Evolutionary conservation across 179 eudicot species (phyloP).

Genomic region (Silene coronaria): DNA sequence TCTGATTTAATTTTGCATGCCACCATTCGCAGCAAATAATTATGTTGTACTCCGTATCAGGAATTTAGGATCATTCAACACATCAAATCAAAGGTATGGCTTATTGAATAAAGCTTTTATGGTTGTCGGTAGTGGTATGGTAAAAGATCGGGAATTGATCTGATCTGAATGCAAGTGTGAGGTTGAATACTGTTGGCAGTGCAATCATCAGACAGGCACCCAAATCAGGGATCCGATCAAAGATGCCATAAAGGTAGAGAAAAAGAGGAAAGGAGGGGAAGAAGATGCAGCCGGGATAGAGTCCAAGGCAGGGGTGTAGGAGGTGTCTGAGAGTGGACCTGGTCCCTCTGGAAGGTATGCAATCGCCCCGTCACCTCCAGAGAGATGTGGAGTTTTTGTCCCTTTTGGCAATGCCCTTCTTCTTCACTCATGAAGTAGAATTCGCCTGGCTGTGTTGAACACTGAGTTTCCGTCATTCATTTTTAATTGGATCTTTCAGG

Average conservation of each 20-base stretch:
- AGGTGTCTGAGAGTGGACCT: constrained; percentile 31
- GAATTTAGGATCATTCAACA: too few relatives aligned
- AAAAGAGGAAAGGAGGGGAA: constrained; percentile 16
- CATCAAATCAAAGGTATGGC: too few relatives aligned
- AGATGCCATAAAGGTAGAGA: constrained; percentile 15
- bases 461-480: constrained; percentile 83
- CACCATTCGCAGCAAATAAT: too few relatives aligned
- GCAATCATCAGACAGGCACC: not conserved
- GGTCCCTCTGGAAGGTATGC: constrained; percentile 42
- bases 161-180: constrained; percentile 4
- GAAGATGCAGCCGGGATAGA: constrained; percentile 55
- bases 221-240: constrained; percentile 19
- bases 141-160: constrained; percentile 15
- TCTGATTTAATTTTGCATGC: too few relatives aligned
- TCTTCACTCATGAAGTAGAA: constrained; percentile 82
- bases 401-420: constrained; percentile 55
- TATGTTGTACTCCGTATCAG: too few relatives aligned
- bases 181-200: too few relatives aligned
- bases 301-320: constrained; percentile 58
- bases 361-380: constrained; percentile 37
- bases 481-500: constrained; percentile 61
- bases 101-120: too few relatives aligned
- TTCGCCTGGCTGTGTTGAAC: constrained; percentile 53
- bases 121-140: not conserved
- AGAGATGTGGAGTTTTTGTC: constrained; percentile 65